Conservation (phyloP, 148 eudicot genomes). For the Silene uniflora region DNA sequence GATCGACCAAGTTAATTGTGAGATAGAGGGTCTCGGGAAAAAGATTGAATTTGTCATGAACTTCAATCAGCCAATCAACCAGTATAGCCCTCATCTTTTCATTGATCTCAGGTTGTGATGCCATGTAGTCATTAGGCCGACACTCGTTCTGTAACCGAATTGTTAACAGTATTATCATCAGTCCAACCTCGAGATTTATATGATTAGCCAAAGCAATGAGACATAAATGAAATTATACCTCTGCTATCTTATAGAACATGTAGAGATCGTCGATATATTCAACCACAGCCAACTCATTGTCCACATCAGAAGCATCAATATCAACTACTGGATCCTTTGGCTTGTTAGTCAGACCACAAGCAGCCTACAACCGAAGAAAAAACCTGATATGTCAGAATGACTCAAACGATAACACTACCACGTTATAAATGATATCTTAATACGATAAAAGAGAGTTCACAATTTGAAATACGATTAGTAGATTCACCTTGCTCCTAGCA, state of each 20-base stretch:
- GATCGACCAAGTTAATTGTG: constrained; percentile 60
- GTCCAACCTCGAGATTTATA: constrained; percentile 37
- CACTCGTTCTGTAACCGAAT: constrained; percentile 38
- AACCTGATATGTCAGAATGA: background rate
- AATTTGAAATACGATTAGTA: no score
- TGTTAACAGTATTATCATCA: constrained; percentile 48
- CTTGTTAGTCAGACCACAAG: constrained; percentile 47
- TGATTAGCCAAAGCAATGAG: background rate
- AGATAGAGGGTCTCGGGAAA: constrained; percentile 76
- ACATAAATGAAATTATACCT: constrained; percentile 18
- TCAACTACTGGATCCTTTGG: constrained; percentile 42
- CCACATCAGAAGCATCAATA: constrained; percentile 63
- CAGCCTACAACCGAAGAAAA: constrained; percentile 36
- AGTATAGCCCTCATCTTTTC: constrained; percentile 69
- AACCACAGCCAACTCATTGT: constrained; percentile 71
- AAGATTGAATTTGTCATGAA: constrained; percentile 70
- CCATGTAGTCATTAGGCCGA: constrained; percentile 55
- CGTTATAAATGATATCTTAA: no score
- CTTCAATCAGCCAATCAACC: constrained; percentile 81
- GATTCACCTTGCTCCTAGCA: constrained; percentile 68
- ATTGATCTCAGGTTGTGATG: constrained; percentile 52
- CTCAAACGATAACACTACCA: background rate
- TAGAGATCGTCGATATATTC: constrained; percentile 88
- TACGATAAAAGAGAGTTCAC: background rate
- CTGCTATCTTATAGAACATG: constrained; percentile 64